These are phyloP conservation scores for Colletotrichum coccodes DNA, from an alignment of 2,329 filamentous ascomycete genomes.

Conservation along the genomic window DNA sequence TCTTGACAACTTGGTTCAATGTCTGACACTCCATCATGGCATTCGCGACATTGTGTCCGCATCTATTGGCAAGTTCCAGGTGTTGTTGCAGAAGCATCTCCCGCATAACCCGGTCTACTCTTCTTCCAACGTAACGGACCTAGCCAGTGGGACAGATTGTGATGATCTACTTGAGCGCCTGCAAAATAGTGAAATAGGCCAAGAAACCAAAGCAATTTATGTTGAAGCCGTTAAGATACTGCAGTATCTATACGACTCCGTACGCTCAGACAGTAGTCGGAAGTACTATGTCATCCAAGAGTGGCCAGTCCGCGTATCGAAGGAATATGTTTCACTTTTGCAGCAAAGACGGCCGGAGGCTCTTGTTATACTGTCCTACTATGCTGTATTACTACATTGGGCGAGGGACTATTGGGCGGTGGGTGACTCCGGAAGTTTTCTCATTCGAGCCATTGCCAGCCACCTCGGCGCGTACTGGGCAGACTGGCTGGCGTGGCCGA, in stretches of 20 bases:
- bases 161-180: conserved; percentile 38
- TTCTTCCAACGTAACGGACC: background rate
- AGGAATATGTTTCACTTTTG: conserved; percentile 41
- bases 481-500: conserved; percentile 40
- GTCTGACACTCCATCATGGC: conserved; percentile 53
- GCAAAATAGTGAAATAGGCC: too few species aligned
- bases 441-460: conserved; percentile 34
- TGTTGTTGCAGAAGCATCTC: background rate
- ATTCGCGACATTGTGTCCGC: conserved; percentile 46
- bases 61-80: background rate
- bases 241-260: background rate
- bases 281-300: conserved; percentile 37
- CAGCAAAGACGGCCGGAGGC: background rate
- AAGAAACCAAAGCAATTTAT: background rate
- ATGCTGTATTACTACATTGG: conserved; percentile 49
- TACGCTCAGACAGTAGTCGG: background rate
- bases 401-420: conserved; percentile 47
- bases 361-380: conserved; percentile 53
- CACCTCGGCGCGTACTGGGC: conserved; percentile 38
- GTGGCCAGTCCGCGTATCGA: conserved; percentile 47
- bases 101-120: background rate
- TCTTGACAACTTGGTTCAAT: conserved; percentile 48
- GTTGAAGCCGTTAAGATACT: background rate
- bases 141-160: conserved; percentile 37
- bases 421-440: conserved; percentile 35